Percentiles rank a stretch among this genome's conserved stretches.
phyloP scores from a whole-genome alignment of 2,329 filamentous ascomycete species.

The Metarhizium album region DNA sequence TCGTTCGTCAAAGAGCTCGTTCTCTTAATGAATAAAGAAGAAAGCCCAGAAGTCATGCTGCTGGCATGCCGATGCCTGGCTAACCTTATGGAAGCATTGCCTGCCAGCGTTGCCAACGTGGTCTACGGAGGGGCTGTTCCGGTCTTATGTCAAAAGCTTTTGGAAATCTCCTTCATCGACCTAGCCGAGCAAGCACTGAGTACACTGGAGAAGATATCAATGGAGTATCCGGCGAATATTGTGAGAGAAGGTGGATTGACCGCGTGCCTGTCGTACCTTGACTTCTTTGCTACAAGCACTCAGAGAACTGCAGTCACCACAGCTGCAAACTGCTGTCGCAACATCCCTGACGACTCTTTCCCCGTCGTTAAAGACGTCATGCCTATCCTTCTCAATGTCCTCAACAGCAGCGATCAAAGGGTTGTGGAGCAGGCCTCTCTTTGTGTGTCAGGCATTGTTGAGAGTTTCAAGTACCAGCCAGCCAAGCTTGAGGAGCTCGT shows the following conservation, averaged over 20 bases:
- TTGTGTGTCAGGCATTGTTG: constrained; percentile 89
- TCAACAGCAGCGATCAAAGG: constrained; percentile 86
- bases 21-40: constrained; percentile 82
- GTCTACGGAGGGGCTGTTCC: constrained; percentile 97
- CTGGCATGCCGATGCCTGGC: constrained; percentile 90
- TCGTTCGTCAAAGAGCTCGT: constrained; percentile 93
- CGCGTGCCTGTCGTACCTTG: constrained; percentile 89
- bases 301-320: constrained; percentile 95
- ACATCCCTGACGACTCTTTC: constrained; percentile 91
- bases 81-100: constrained; percentile 94
- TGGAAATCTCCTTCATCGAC: constrained; percentile 96
- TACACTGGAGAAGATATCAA: constrained; percentile 93
- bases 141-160: constrained; percentile 83
- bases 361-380: constrained; percentile 87
- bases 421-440: constrained; percentile 95
- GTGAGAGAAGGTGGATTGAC: constrained; percentile 91
- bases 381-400: constrained; percentile 84
- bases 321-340: constrained; percentile 94
- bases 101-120: constrained; percentile 85
- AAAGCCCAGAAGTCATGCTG: constrained; percentile 95
- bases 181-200: constrained; percentile 93
- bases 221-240: constrained; percentile 90
- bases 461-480: constrained; percentile 88
- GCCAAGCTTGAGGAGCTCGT: constrained; percentile 87
- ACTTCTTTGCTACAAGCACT: constrained; percentile 96